These are phyloP conservation scores for Puccinia triticina DNA, from an alignment of 1,284 basidiomycete genomes.

Conservation along the genomic window DNA sequence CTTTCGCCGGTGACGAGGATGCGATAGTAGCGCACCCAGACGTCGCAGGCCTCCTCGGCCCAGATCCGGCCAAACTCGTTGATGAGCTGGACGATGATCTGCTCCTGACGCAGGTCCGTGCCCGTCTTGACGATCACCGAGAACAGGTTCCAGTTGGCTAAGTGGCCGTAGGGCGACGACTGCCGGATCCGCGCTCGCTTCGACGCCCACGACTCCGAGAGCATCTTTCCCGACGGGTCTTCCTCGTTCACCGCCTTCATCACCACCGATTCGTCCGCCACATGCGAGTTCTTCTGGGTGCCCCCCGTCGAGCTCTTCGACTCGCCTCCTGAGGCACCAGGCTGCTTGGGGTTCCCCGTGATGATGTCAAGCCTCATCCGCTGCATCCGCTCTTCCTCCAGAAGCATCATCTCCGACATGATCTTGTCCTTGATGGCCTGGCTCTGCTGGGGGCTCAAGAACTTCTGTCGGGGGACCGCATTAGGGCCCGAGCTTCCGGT, in stretches of 20 bases:
- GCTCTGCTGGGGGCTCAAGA: constrained; percentile 75
- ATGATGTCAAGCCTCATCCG: constrained; percentile 74
- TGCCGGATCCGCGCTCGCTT: constrained; percentile 95
- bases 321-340: background rate
- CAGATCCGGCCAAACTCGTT: constrained; percentile 90
- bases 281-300: constrained; percentile 62
- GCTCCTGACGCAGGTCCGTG: constrained; percentile 93
- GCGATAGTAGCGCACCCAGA: constrained; percentile 86
- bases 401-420: constrained; percentile 96
- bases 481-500: constrained; percentile 47
- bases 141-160: constrained; percentile 73
- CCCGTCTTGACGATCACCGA: constrained; percentile 99
- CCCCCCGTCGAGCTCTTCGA: constrained; percentile 52
- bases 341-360: constrained; percentile 17
- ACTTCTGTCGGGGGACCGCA: constrained; percentile 55
- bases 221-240: constrained; percentile 94
- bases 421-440: constrained; percentile 89
- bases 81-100: constrained; percentile 93
- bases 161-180: constrained; percentile 90
- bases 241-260: constrained; percentile 89
- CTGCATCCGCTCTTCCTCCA: constrained; percentile 95
- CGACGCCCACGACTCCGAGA: constrained; percentile 89
- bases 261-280: constrained; percentile 66
- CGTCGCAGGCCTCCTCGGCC: constrained; percentile 85
- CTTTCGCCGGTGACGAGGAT: constrained; percentile 92